Evolutionary conservation across 257 asterid genomes (phyloP).

Genomic region (Thymus mandschuricus): DNA sequence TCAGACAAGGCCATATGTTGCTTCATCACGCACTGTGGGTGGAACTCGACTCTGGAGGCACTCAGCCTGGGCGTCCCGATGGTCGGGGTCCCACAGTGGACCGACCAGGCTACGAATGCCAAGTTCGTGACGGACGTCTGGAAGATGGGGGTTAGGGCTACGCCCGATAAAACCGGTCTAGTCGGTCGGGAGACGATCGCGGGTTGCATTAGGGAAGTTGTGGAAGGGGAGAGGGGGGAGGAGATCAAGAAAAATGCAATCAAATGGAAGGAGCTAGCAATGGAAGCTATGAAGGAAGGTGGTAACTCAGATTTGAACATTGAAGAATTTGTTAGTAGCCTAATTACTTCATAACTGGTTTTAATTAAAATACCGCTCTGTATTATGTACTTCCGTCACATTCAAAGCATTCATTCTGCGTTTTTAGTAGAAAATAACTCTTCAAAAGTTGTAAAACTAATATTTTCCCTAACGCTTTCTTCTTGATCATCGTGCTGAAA

Average conservation of each 20-base stretch:
- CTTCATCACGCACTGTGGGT: constrained; percentile 45
- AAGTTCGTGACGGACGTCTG: constrained; percentile 37
- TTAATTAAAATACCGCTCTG: too few species aligned
- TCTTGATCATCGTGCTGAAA: too few species aligned
- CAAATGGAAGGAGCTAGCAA: constrained; percentile 34
- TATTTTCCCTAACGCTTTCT: too few species aligned
- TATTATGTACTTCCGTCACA: too few species aligned
- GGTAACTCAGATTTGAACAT: constrained; percentile 37
- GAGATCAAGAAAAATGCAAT: constrained; percentile 17
- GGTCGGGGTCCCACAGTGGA: constrained; percentile 38
- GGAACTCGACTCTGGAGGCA: constrained; percentile 43
- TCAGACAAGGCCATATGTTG: constrained; percentile 32
- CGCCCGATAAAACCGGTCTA: background rate
- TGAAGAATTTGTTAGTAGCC: constrained; percentile 27
- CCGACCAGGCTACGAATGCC: constrained; percentile 32
- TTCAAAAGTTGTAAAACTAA: too few species aligned
- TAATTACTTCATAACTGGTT: background rate
- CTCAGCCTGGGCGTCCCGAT: constrained; percentile 37
- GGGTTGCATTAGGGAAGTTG: constrained; percentile 18
- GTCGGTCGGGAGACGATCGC: constrained; percentile 19
- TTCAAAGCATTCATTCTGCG: too few species aligned
- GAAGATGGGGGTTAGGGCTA: constrained; percentile 33
- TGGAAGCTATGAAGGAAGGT: constrained; percentile 28
- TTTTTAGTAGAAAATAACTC: too few species aligned
- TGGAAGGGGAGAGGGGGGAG: constrained; percentile 25